Percentiles rank a stretch among this genome's conserved stretches.
These are phyloP conservation scores for Thymus quinquecostatus DNA, from an alignment of 257 asterid genomes.

Conservation along the genomic window DNA sequence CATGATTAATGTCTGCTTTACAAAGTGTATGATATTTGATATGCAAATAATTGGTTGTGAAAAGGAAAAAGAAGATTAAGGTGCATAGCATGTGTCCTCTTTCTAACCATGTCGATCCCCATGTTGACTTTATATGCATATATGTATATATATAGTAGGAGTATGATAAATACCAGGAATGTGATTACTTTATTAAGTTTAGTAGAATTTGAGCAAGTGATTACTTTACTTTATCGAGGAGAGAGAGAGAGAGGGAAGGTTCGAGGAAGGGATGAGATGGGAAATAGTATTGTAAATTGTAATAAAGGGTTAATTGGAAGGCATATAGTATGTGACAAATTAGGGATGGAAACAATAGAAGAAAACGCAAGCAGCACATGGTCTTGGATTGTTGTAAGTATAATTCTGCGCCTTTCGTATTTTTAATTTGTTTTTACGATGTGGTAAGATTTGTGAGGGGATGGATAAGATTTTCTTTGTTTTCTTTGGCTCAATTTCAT, in stretches of 20 bases:
- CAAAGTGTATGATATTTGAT: no score
- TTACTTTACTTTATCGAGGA: not conserved
- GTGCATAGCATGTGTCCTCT: not conserved
- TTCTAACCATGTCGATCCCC: not conserved
- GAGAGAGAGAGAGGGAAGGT: not conserved
- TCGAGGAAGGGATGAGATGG: not conserved
- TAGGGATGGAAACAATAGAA: slow-evolving; percentile 20
- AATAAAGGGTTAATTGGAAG: no score
- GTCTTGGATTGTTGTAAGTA: not conserved
- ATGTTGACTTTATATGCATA: not conserved
- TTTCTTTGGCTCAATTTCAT: not conserved
- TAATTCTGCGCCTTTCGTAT: not conserved
- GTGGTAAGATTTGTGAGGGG: not conserved
- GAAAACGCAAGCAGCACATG: slow-evolving; percentile 29
- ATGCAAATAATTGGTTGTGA: no score
- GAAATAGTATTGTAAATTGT: no score
- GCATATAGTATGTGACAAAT: slow-evolving; percentile 33
- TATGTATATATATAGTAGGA: no score
- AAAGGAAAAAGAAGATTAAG: no score
- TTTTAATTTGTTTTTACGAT: not conserved
- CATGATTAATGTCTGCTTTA: no score
- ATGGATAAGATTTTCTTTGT: not conserved
- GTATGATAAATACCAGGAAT: no score
- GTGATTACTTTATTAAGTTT: not conserved
- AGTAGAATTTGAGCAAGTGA: not conserved